A percentile compares a stretch with the other conserved stretches of the same genome.
phyloP scores from a whole-genome alignment of 805 yeast species.

The Wickerhamomyces tratensis region DNA sequence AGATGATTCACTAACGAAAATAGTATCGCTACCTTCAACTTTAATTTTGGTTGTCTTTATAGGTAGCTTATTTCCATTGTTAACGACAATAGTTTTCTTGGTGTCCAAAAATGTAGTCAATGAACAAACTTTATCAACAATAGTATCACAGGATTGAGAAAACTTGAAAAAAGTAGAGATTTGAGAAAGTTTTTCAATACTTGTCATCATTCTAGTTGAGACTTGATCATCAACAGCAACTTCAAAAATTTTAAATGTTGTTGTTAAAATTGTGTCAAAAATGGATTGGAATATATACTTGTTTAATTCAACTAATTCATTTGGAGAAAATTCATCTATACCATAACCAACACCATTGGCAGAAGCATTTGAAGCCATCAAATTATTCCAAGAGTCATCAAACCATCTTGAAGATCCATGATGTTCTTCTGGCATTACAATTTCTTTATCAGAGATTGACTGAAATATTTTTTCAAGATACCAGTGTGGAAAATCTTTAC shows the following conservation, averaged over 20 bases:
- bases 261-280: slow-evolving; percentile 57
- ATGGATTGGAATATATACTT: slow-evolving; percentile 55
- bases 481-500: slow-evolving; percentile 76
- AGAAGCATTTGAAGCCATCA: slow-evolving; percentile 35
- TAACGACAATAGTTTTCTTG: slow-evolving; percentile 1
- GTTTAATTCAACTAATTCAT: slow-evolving; percentile 49
- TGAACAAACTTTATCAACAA: slow-evolving; percentile 57
- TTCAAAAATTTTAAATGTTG: slow-evolving; percentile 70
- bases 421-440: slow-evolving; percentile 97
- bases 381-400: slow-evolving; percentile 76
- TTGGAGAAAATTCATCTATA: slow-evolving; percentile 11
- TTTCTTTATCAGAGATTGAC: slow-evolving; percentile 78
- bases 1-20: slow-evolving; percentile 74
- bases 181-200: slow-evolving; percentile 75
- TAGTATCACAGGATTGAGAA: slow-evolving; percentile 47
- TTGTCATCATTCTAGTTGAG: slow-evolving; percentile 77
- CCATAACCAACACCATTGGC: slow-evolving; percentile 18
- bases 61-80: background rate
- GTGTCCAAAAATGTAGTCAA: slow-evolving; percentile 54
- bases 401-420: slow-evolving; percentile 89
- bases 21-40: slow-evolving; percentile 18
- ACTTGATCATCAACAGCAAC: slow-evolving; percentile 89
- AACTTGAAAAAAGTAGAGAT: slow-evolving; percentile 61
- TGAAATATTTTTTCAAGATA: slow-evolving; percentile 72
- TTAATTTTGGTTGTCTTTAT: slow-evolving; percentile 9